Conservation (phyloP, 129 eudicot genomes). For the Chrysanthemum seticuspe region DNA sequence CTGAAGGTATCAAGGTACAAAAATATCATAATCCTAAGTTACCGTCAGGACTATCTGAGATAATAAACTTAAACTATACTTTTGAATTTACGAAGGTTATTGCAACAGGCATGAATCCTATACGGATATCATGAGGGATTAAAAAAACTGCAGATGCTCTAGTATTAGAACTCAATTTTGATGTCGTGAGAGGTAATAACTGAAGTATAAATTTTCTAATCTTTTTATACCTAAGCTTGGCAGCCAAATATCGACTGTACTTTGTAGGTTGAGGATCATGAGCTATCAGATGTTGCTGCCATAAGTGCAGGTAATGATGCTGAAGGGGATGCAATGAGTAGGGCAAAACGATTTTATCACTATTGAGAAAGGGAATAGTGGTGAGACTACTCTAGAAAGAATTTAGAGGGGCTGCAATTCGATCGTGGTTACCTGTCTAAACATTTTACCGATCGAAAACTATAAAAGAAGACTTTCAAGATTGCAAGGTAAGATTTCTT, state of each 20-base stretch:
- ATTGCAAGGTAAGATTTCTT: slow-evolving; percentile 64
- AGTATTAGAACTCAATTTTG: slow-evolving; percentile 61
- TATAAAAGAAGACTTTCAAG: slow-evolving; percentile 58
- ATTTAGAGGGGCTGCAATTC: slow-evolving; percentile 84
- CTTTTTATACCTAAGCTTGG: slow-evolving; percentile 7
- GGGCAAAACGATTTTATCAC: slow-evolving; percentile 72
- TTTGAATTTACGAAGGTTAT: slow-evolving; percentile 50
- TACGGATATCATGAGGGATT: slow-evolving; percentile 79
- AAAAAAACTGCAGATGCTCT: slow-evolving; percentile 75
- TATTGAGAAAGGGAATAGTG: slow-evolving; percentile 62
- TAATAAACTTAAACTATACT: slow-evolving; percentile 8
- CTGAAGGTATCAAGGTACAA: slow-evolving; percentile 88
- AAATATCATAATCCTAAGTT: not conserved
- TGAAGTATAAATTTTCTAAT: not conserved
- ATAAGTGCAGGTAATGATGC: slow-evolving; percentile 88
- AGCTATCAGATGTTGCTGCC: slow-evolving; percentile 80
- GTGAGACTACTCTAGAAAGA: slow-evolving; percentile 48
- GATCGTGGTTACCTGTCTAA: slow-evolving; percentile 90
- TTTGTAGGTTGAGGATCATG: slow-evolving; percentile 83
- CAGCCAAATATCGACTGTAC: slow-evolving; percentile 19
- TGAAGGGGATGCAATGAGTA: slow-evolving; percentile 58
- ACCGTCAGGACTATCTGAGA: not conserved
- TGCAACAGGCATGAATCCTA: slow-evolving; percentile 80
- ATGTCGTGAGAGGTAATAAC: slow-evolving; percentile 70
- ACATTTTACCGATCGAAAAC: slow-evolving; percentile 67